Conservation (phyloP, 202 grass and related monocot genomes). For the Brachypodium distachyon region DNA sequence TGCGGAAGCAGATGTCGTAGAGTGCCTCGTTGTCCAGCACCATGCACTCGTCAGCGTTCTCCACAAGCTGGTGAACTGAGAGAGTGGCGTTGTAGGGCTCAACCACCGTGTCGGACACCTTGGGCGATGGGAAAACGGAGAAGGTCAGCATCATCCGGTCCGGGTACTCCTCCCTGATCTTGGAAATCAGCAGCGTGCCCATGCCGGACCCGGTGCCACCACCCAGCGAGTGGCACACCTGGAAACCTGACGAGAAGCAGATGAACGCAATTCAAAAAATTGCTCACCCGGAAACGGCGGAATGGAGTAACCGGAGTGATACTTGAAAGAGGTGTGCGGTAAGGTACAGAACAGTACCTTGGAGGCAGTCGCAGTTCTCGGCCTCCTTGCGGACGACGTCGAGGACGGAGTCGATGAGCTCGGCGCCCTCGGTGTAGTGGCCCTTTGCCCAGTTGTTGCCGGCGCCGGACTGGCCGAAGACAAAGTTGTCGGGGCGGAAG, state of each 20-base stretch:
- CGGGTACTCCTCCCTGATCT: conserved; percentile 91
- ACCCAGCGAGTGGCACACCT: conserved; percentile 86
- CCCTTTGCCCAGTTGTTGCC: conserved; percentile 73
- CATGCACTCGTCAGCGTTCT: conserved; percentile 95
- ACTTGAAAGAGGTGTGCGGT: too few relatives aligned
- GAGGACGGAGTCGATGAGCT: conserved; percentile 70
- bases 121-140: conserved; percentile 91
- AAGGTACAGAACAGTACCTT: conserved; percentile 45
- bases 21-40: conserved; percentile 80
- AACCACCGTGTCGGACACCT: conserved; percentile 88
- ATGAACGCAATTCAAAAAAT: neutral
- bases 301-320: too few relatives aligned
- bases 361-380: conserved; percentile 82
- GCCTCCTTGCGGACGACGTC: conserved; percentile 76
- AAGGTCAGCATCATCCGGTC: conserved; percentile 95
- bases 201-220: conserved; percentile 85
- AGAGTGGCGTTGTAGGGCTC: conserved; percentile 93
- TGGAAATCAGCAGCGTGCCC: conserved; percentile 87
- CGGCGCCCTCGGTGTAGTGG: conserved; percentile 61
- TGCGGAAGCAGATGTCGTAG: conserved; percentile 76
- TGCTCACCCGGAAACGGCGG: neutral
- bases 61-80: conserved; percentile 86
- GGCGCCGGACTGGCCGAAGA: conserved; percentile 65
- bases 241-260: conserved; percentile 40
- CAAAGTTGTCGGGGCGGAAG: conserved; percentile 61